phyloP scores from a whole-genome alignment of 192 early-diverging fungal species.

The Rhizoclosmatium sp. region DNA sequence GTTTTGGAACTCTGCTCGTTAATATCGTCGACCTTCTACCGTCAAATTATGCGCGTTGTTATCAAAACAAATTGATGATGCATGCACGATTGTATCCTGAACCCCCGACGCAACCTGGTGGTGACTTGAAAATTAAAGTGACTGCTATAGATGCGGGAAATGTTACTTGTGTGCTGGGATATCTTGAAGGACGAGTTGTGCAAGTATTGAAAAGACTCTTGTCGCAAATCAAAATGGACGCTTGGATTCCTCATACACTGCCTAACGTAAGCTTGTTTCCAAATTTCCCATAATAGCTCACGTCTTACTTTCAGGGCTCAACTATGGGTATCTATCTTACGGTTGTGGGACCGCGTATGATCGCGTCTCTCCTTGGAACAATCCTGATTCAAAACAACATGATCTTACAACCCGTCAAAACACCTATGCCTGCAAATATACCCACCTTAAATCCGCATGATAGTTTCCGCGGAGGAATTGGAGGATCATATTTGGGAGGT shows the following conservation, averaged over 20 bases:
- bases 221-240: conserved; percentile 7
- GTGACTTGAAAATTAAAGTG: background rate
- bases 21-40: conserved; percentile 16
- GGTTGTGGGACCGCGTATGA: conserved; percentile 29
- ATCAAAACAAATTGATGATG: conserved; percentile 29
- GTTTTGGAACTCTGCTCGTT: conserved; percentile 37
- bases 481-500: background rate
- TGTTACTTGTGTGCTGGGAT: background rate
- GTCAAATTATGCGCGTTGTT: conserved; percentile 25
- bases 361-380: conserved; percentile 27
- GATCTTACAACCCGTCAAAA: conserved; percentile 22
- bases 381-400: conserved; percentile 29
- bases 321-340: conserved; percentile 33
- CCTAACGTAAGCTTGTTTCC: conserved; percentile 1
- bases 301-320: conserved; percentile 19
- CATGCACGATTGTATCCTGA: conserved; percentile 26
- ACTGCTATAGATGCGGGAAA: background rate
- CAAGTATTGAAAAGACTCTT: conserved; percentile 1
- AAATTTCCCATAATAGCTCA: background rate
- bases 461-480: background rate
- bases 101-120: background rate
- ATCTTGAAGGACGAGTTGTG: background rate
- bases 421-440: background rate
- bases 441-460: conserved; percentile 46
- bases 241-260: conserved; percentile 10